Conservation (phyloP, 2,329 filamentous ascomycete genomes). For the Stemphylium vesicarium region DNA sequence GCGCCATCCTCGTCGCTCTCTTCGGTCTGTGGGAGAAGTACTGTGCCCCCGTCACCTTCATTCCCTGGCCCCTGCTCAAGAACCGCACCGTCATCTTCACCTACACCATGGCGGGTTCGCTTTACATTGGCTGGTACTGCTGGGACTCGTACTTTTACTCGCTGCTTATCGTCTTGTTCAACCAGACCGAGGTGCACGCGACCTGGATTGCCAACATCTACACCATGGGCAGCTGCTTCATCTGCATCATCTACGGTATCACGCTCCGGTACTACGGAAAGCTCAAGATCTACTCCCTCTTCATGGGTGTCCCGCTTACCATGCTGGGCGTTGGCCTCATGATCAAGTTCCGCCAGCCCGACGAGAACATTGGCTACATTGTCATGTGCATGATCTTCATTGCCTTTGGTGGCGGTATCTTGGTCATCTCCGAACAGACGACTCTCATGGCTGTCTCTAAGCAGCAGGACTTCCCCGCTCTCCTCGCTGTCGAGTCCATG, state of each 20-base stretch:
- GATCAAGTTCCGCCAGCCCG: conserved; percentile 48
- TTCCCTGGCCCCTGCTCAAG: conserved; percentile 56
- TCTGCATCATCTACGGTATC: conserved; percentile 38
- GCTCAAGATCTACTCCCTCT: conserved; percentile 38
- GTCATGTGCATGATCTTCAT: conserved; percentile 48
- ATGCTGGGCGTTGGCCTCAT: conserved; percentile 47
- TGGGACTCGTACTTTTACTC: conserved; percentile 54
- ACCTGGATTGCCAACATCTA: conserved; percentile 52
- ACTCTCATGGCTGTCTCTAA: conserved; percentile 44
- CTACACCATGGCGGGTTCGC: conserved; percentile 55
- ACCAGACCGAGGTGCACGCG: conserved; percentile 40
- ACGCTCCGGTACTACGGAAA: conserved; percentile 39
- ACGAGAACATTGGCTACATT: conserved; percentile 43
- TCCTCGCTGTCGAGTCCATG: conserved; percentile 60
- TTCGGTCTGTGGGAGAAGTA: conserved; percentile 53
- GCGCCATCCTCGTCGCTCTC: conserved; percentile 42
- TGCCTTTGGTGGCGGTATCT: conserved; percentile 41
- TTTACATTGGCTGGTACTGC: conserved; percentile 44
- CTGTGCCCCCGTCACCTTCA: conserved; percentile 49
- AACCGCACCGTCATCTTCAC: conserved; percentile 62
- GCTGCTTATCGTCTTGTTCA: conserved; percentile 49
- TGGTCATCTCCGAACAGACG: conserved; percentile 44
- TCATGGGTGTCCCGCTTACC: conserved; percentile 39
- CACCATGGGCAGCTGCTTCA: conserved; percentile 46
- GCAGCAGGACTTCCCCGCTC: conserved; percentile 42